Conservation (phyloP, 139 green algal genomes). For the Ettlia oleoabundans region DNA sequence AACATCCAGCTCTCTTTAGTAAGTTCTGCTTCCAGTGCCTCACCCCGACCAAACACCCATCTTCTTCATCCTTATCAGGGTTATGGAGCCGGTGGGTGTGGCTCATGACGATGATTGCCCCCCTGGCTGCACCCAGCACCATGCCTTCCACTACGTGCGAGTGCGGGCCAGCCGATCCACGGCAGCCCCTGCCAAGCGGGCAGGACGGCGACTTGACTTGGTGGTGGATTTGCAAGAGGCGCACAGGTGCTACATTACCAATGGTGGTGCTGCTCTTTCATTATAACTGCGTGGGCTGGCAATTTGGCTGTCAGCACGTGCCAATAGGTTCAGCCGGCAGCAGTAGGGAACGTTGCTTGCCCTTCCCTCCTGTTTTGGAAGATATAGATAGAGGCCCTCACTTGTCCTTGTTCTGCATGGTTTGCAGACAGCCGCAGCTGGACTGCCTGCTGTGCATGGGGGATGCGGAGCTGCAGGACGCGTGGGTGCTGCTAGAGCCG, state of each 20-base stretch:
- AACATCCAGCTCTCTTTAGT: too few relatives aligned
- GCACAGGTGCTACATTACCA: not conserved
- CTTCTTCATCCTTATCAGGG: not conserved
- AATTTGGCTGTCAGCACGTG: too few relatives aligned
- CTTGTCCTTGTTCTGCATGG: too few relatives aligned
- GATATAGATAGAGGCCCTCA: too few relatives aligned
- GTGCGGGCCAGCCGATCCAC: conserved; percentile 8
- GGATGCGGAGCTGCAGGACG: conserved; percentile 33
- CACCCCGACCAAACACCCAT: not conserved
- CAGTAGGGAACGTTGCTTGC: too few relatives aligned
- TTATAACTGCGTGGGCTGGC: too few relatives aligned
- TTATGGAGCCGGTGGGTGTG: conserved; percentile 27
- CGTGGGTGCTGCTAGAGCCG: conserved; percentile 46
- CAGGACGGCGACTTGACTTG: conserved; percentile 42
- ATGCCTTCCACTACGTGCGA: conserved; percentile 19
- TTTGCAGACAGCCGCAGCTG: not conserved
- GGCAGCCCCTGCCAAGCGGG: not conserved
- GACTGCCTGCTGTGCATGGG: conserved; percentile 18
- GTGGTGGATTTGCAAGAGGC: conserved; percentile 48
- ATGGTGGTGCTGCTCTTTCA: too few relatives aligned
- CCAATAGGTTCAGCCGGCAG: too few relatives aligned
- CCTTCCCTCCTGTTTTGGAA: not conserved
- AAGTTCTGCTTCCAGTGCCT: conserved; percentile 10
- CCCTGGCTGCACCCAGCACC: not conserved
- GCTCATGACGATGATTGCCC: conserved; percentile 31